Percentiles rank a stretch among this genome's conserved stretches.
Conservation (phyloP, 1,139 yeast species). For the Diutina pseudorugosa region DNA sequence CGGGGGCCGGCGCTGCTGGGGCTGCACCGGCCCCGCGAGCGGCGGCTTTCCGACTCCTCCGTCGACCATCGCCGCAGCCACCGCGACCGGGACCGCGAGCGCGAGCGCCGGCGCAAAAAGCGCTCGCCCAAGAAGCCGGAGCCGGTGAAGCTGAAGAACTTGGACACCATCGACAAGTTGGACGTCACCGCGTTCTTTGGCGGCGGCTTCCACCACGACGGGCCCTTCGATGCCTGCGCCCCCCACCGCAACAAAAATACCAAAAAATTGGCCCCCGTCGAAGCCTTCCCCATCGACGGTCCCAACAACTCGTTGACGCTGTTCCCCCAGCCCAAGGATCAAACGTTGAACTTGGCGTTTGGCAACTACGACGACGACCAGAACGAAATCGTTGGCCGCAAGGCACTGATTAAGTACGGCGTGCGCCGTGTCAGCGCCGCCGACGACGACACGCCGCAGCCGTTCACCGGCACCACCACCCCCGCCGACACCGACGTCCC, state of each 20-base stretch:
- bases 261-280: slow-evolving; percentile 73
- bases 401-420: slow-evolving; percentile 7
- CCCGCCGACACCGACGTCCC: slow-evolving; percentile 15
- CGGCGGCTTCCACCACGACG: slow-evolving; percentile 95
- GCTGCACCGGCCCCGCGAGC: slow-evolving; percentile 4
- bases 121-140: slow-evolving; percentile 19
- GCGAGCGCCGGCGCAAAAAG: slow-evolving; percentile 7
- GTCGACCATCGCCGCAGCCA: slow-evolving; percentile 5
- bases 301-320: slow-evolving; percentile 84
- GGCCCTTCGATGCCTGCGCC: slow-evolving; percentile 97
- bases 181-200: slow-evolving; percentile 95
- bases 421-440: neutral
- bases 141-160: slow-evolving; percentile 40
- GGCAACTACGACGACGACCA: slow-evolving; percentile 34
- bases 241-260: slow-evolving; percentile 84
- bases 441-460: slow-evolving; percentile 4
- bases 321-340: slow-evolving; percentile 32
- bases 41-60: slow-evolving; percentile 7
- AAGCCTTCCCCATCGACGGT: slow-evolving; percentile 92
- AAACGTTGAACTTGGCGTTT: slow-evolving; percentile 42
- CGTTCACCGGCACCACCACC: slow-evolving; percentile 5
- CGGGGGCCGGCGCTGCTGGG: too few relatives aligned
- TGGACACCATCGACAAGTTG: slow-evolving; percentile 87
- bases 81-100: slow-evolving; percentile 7
- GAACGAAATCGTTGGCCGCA: slow-evolving; percentile 24